phyloP scores from a whole-genome alignment of 306 rosid species.

The Macrotyloma uniflorum region DNA sequence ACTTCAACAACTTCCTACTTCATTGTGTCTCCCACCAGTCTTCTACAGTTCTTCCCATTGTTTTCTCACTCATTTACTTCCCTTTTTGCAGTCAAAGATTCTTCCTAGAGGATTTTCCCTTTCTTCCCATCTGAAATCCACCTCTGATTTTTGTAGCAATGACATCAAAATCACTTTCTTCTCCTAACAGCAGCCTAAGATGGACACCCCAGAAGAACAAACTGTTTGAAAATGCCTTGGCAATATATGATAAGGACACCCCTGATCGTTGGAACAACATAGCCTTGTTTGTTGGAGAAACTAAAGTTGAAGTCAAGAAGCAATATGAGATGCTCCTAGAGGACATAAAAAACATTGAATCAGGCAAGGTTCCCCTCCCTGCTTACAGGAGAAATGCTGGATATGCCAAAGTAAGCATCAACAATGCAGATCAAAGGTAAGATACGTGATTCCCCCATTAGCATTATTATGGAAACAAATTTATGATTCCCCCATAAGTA shows the following conservation, averaged over 20 bases:
- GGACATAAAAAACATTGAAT: slow-evolving; percentile 65
- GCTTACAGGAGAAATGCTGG: slow-evolving; percentile 38
- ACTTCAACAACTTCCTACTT: slow-evolving; percentile 37
- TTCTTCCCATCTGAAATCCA: slow-evolving; percentile 35
- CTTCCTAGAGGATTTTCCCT: slow-evolving; percentile 20
- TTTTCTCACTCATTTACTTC: slow-evolving; percentile 13
- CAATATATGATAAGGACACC: slow-evolving; percentile 62
- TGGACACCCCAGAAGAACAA: slow-evolving; percentile 69
- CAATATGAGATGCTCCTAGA: slow-evolving; percentile 61
- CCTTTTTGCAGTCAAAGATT: slow-evolving; percentile 36
- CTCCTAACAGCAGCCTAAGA: slow-evolving; percentile 34
- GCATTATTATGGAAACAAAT: slow-evolving; percentile 1
- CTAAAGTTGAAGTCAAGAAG: slow-evolving; percentile 69
- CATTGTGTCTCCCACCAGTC: slow-evolving; percentile 27
- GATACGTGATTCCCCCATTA: slow-evolving; percentile 1
- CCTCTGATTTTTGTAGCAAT: slow-evolving; percentile 41
- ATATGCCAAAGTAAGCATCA: slow-evolving; percentile 37
- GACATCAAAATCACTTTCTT: slow-evolving; percentile 47
- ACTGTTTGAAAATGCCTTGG: slow-evolving; percentile 68
- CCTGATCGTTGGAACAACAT: slow-evolving; percentile 70
- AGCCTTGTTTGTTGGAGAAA: slow-evolving; percentile 65
- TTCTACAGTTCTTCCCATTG: not conserved
- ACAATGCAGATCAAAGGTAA: slow-evolving; percentile 52
- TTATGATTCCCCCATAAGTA: not conserved
- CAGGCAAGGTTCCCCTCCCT: slow-evolving; percentile 69